A percentile compares a stretch with the other conserved stretches of the same genome.
phyloP scores from a whole-genome alignment of 371 early-diverging fungal species.

The Syncephalastrum contaminatum region DNA sequence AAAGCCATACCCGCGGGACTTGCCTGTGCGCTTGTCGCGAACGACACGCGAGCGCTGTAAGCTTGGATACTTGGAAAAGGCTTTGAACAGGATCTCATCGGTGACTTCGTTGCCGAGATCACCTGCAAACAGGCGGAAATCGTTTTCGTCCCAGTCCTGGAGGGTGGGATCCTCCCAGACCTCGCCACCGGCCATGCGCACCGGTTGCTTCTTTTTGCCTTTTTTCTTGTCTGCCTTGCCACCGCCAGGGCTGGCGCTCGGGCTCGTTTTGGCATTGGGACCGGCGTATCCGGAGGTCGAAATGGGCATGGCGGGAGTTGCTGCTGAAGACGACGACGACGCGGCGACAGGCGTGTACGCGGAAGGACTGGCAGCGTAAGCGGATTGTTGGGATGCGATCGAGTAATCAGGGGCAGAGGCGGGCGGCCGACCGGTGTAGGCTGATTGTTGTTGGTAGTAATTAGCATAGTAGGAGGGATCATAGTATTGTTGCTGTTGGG shows the following conservation, averaged over 20 bases:
- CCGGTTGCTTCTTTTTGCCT: constrained; percentile 50
- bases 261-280: constrained; percentile 6
- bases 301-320: neutral
- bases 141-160: constrained; percentile 88
- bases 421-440: constrained; percentile 6
- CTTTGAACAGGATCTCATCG: constrained; percentile 73
- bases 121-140: constrained; percentile 85
- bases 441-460: constrained; percentile 17
- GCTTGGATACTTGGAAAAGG: constrained; percentile 81
- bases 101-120: constrained; percentile 89
- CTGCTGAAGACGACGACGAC: neutral
- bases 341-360: neutral
- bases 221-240: constrained; percentile 15
- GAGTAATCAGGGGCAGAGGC: constrained; percentile 1
- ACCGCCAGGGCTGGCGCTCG: constrained; percentile 2
- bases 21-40: constrained; percentile 75
- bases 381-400: constrained; percentile 4
- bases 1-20: constrained; percentile 83
- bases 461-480: constrained; percentile 37
- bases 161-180: constrained; percentile 94
- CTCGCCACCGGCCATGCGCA: constrained; percentile 90
- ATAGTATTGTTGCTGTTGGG: constrained; percentile 23
- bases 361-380: constrained; percentile 3
- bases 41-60: constrained; percentile 77
- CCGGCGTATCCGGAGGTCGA: constrained; percentile 19